A percentile compares a stretch with the other conserved stretches of the same genome.
Conservation (phyloP, 495 filamentous ascomycete species). For the Podospora comata region DNA sequence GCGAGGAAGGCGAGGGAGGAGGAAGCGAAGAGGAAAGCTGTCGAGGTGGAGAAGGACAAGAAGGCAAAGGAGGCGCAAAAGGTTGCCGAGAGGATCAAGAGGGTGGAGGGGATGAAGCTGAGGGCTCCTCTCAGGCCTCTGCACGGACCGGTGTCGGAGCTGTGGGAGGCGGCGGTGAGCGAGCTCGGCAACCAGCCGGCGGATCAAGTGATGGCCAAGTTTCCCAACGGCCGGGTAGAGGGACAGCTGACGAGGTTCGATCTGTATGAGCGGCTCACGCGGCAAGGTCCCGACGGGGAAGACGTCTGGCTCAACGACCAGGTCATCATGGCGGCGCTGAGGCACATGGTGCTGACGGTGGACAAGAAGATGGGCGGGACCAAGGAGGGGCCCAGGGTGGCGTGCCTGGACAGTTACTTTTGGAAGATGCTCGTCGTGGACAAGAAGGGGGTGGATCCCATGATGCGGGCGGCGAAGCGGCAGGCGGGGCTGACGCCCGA, state of each 20-base stretch:
- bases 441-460: background rate
- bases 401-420: conserved; percentile 71
- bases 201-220: no score
- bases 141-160: conserved; percentile 27
- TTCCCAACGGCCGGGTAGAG: no score
- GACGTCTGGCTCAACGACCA: conserved; percentile 77
- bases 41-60: conserved; percentile 14
- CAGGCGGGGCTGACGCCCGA: background rate
- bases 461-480: no score
- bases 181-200: conserved; percentile 11
- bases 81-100: no score
- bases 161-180: conserved; percentile 33
- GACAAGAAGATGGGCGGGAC: conserved; percentile 50
- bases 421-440: conserved; percentile 56
- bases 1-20: conserved; percentile 19
- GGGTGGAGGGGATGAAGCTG: no score
- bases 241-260: no score
- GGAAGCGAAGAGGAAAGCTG: conserved; percentile 17
- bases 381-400: conserved; percentile 56
- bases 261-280: conserved; percentile 52
- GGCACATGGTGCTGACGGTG: conserved; percentile 56
- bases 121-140: conserved; percentile 21
- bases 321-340: conserved; percentile 67
- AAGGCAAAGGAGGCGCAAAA: conserved; percentile 18
- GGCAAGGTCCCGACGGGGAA: conserved; percentile 25